Evolutionary conservation across 75 land plant species (phyloP), one percentile per base, ranked within the genome.

Genomic region (Gnetum montanum): DNA sequence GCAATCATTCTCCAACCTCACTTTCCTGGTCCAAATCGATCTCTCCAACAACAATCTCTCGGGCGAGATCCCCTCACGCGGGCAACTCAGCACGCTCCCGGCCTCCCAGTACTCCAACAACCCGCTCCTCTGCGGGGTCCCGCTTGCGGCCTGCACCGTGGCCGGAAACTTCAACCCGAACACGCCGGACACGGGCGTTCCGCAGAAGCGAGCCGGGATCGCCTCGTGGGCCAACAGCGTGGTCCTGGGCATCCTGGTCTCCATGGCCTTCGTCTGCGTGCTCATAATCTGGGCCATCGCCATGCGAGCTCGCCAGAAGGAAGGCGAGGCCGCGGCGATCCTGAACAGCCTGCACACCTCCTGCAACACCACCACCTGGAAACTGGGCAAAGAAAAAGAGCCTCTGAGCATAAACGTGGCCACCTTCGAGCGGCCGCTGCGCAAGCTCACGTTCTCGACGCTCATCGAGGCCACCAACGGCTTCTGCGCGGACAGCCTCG

Each of bases 391-490:
- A 35, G 90, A 86, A 62, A 83, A 70, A 57, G 91, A 86, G 62
- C 81, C 87, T 0, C 67, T 86, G 46, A 86, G 88, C 76, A 86
- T 86, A 13, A 86, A 86, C 33, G 86, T 86, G 3, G 91, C 91
- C 5, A 79, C 91, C 6, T 86, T 86, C 47, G 88, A 86, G 53
- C 54, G 91, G 33, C 91, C 85, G 26, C 75, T 86, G 19, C 49
- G 78, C 47, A 83, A 76, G 58, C 71, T 86, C 49, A 86, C 70
- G 48, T 86, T 86, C 69, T 84, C 86, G 3, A 77, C 75, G 25
- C 72, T 86, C 19, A 73, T 79, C 29, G 91, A 86, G 70, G 91
- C 87, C 31, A 86, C 91, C 12, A 76, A 86, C 47, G 83, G 91
- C 2, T 86, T 86, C 73, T 82, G 80, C 31, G 75, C 77, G n/a